These are phyloP conservation scores for Mycena capillaripes DNA, from an alignment of 768 basidiomycete species.

Conservation along the genomic window DNA sequence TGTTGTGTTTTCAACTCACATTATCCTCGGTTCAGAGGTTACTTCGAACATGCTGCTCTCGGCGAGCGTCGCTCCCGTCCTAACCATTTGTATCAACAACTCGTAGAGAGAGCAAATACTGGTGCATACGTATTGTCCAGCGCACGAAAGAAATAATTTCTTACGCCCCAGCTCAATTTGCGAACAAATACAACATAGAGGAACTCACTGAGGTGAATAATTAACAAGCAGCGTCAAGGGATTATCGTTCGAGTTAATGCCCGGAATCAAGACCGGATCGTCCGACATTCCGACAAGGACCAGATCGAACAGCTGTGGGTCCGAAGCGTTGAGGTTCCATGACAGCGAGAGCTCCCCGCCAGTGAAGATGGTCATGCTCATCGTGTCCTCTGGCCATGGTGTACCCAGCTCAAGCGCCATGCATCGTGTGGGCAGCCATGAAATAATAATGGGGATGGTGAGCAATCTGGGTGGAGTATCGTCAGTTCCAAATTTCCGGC, in stretches of 20 bases:
- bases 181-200: neutral
- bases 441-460: slow-evolving; percentile 3
- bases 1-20: neutral
- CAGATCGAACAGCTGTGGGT: slow-evolving; percentile 12
- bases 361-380: slow-evolving; percentile 10
- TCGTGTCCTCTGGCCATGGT: slow-evolving; percentile 7
- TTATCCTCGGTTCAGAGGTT: neutral
- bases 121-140: slow-evolving; percentile 17
- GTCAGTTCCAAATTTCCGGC: neutral
- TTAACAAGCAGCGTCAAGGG: neutral
- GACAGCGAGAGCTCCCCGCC: slow-evolving; percentile 13
- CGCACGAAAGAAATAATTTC: slow-evolving; percentile 21
- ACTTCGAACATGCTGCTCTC: slow-evolving; percentile 15
- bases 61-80: slow-evolving; percentile 1
- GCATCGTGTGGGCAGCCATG: neutral
- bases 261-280: neutral
- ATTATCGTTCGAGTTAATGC: neutral
- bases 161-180: neutral
- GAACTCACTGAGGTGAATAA: slow-evolving; percentile 7
- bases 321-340: slow-evolving; percentile 12
- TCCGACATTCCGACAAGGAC: slow-evolving; percentile 3
- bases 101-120: neutral
- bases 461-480: neutral
- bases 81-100: neutral
- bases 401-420: slow-evolving; percentile 1